Base-by-base conservation (phyloP, 208 protist genomes). In the Trypanosoma brucei region DNA sequence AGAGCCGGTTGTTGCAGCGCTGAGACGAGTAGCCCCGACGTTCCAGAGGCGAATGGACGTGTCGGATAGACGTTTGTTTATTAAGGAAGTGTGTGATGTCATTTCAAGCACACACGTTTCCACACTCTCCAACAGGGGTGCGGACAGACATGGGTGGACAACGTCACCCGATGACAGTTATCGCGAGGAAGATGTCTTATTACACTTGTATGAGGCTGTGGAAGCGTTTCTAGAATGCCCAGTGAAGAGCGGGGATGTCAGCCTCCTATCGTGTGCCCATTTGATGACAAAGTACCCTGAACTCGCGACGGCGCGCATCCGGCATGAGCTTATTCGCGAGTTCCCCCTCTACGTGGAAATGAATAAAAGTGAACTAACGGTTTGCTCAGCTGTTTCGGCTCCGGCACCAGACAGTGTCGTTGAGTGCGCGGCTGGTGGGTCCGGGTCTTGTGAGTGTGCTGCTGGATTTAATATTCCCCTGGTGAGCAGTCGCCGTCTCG, bases 1-100 rank as follows among this genome's bases (percentile, higher is more conserved):
- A 33, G 79, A 89, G 62, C 68, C 83, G 0, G 66, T 89, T 37
- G 70, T 77, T 22, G 74, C 74, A 0, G 70, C 76, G 30, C 51
- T 89, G 30, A 60, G 78, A 30, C 83, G 77, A 8, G 53, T 64
- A n/a, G 69, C 70, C 1, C 44, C 66, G 33, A 13, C 72, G 13
- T 78, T 75, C 49, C 66, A 62, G 11, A 33, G 44, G 4, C 54
- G 7, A 9, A 64, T 64, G 58, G 61, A 35, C 55, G 49, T n/a
- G n/a, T 53, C n/a, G 52, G 39, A 76, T 50, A 33, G 66, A 56
- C 65, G 63, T 37, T 4, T 34, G 42, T 55, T 86, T 33, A 55
- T 81, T 52, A 65, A 48, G 7, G 37, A 57, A 48, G 22, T 76
- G 0, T 55, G 62, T 46, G 50, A 55, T 45, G 65, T 11, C 42